Percentiles rank a stretch among this genome's conserved stretches.
phyloP scores from a whole-genome alignment of 2,329 filamentous ascomycete species.

The Cladophialophora immunda region DNA sequence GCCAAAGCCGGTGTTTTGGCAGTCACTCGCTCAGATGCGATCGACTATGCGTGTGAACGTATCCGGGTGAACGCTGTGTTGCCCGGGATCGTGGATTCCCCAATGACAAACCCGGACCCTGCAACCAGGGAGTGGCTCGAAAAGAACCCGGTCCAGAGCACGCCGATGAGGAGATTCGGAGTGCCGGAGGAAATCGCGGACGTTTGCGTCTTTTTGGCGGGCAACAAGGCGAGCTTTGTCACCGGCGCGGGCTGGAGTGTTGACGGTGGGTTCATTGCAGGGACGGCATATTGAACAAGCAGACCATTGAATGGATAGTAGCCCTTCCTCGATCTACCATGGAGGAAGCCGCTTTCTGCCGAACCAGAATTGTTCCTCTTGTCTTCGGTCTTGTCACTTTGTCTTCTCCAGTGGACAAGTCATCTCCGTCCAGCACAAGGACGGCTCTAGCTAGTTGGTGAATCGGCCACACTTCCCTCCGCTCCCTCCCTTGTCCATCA shows the following conservation, averaged over 20 bases:
- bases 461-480: no score
- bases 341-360: not conserved
- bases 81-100: slow-evolving; percentile 58
- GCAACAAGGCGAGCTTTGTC: slow-evolving; percentile 29
- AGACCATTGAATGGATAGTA: not conserved
- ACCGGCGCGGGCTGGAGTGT: slow-evolving; percentile 28
- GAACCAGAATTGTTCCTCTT: not conserved
- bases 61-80: slow-evolving; percentile 52
- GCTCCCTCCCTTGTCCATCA: no score
- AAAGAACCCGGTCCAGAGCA: slow-evolving; percentile 20
- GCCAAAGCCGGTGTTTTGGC: slow-evolving; percentile 56
- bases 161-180: slow-evolving; percentile 46
- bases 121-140: slow-evolving; percentile 24
- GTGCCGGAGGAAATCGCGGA: slow-evolving; percentile 75
- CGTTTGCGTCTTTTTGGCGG: slow-evolving; percentile 56
- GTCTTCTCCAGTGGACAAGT: no score
- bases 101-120: slow-evolving; percentile 48
- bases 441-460: no score
- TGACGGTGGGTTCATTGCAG: slow-evolving; percentile 24
- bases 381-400: no score
- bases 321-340: not conserved
- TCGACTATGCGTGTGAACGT: slow-evolving; percentile 44
- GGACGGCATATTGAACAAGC: slow-evolving; percentile 11
- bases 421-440: no score
- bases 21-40: slow-evolving; percentile 52